Evolutionary conservation across 495 filamentous ascomycete species (phyloP), one percentile per base, ranked within the genome.

Genomic region (Aspergillus sparsus): DNA sequence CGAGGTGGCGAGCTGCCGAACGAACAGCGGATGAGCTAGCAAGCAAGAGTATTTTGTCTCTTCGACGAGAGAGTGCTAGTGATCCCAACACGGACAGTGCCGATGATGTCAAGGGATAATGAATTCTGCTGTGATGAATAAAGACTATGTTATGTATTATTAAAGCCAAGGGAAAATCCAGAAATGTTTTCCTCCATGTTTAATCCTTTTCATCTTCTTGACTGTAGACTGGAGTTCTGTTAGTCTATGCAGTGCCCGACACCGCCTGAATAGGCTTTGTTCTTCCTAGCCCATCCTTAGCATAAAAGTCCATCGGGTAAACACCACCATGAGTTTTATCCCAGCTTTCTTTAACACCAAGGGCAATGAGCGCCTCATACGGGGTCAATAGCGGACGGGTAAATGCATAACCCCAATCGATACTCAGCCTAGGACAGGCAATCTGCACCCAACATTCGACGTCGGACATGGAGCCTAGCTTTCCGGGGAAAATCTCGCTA

Each of bases 281-380:
- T 68, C 95, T 84, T 12, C 94, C 94, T 37, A 98, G 72, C 0
- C 94, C 94, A 11, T 96, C 91, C 71, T 89, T 94, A 0, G 86
- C 91, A 79, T 98, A 98, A 63, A 94, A 98, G 74, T 98, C 93
- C 94, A 98, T 98, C 6, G 91, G 91, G 73, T 98, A 98, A n/a
- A 93, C 82, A 5, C 84, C 88, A 13, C 78, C 76, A 58, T 87
- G 86, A 16, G 70, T 77, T 50, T 77, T 77, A 10, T 83, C 82
- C 93, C 93, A 97, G 53, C 86, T 86, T 60, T 93, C 81, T 64
- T 81, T 83, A 53, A 85, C 83, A 5, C 88, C 90, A 46, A 98
- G 73, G 36, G 90, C 94, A 53, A 98, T 87, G 51, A 97, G 80
- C 31, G 94, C 94, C 74, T 98, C 94, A 63, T 98, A 97, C 11